Evolutionary conservation across 345 rosid species (phyloP).

Genomic region (Noccaea bulbosa): DNA sequence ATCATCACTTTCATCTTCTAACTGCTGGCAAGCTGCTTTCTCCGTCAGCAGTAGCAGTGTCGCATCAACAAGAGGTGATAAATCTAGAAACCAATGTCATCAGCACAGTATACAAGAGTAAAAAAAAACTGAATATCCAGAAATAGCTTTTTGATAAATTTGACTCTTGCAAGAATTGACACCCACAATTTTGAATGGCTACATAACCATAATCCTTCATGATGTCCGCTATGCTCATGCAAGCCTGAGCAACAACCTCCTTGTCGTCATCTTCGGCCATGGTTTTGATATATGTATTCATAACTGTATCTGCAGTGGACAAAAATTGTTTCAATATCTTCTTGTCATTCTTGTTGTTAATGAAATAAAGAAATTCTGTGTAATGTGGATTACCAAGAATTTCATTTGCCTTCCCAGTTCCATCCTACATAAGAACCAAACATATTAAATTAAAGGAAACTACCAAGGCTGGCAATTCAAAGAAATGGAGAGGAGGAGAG

Average conservation of each 20-base stretch:
- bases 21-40: slow-evolving; percentile 88
- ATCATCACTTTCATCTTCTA: slow-evolving; percentile 73
- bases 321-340: slow-evolving; percentile 35
- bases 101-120: slow-evolving; percentile 30
- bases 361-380: not conserved
- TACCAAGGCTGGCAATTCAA: slow-evolving; percentile 4
- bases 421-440: slow-evolving; percentile 64
- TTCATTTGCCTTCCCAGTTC: slow-evolving; percentile 68
- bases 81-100: slow-evolving; percentile 56
- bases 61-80: slow-evolving; percentile 76
- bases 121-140: not conserved
- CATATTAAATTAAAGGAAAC: slow-evolving; percentile 19
- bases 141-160: slow-evolving; percentile 1
- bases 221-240: slow-evolving; percentile 83
- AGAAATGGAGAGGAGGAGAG: not conserved
- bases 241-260: slow-evolving; percentile 97
- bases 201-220: slow-evolving; percentile 79
- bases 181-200: slow-evolving; percentile 89
- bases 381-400: slow-evolving; percentile 64
- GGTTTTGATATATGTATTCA: slow-evolving; percentile 74
- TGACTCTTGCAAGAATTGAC: slow-evolving; percentile 26
- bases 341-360: slow-evolving; percentile 14
- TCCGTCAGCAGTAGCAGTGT: slow-evolving; percentile 74
- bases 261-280: slow-evolving; percentile 96
- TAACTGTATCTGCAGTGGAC: slow-evolving; percentile 64